phyloP scores from a whole-genome alignment of 768 basidiomycete species.

The Phaeotremella skinneri region DNA sequence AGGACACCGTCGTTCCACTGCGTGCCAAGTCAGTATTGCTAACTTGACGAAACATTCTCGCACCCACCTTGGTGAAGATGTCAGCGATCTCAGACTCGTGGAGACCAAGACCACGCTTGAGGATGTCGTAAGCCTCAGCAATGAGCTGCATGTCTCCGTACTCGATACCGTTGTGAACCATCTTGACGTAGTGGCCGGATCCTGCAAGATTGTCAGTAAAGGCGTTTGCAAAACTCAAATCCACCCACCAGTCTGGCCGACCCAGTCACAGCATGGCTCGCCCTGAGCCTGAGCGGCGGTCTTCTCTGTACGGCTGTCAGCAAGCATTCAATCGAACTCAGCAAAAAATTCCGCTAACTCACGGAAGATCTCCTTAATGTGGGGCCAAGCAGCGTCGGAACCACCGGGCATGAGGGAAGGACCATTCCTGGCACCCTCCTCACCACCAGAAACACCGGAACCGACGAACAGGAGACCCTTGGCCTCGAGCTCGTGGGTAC shows the following conservation, averaged over 20 bases:
- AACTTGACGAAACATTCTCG: constrained; percentile 6
- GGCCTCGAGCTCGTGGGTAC: constrained; percentile 82
- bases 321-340: neutral
- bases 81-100: constrained; percentile 84
- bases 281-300: constrained; percentile 91
- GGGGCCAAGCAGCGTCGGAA: constrained; percentile 86
- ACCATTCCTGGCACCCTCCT: constrained; percentile 95
- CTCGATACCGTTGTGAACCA: constrained; percentile 99
- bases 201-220: constrained; percentile 13
- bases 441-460: constrained; percentile 97
- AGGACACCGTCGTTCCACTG: constrained; percentile 92
- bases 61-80: constrained; percentile 68
- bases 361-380: constrained; percentile 95
- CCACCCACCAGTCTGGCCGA: constrained; percentile 80
- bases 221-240: neutral
- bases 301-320: constrained; percentile 58
- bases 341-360: constrained; percentile 7
- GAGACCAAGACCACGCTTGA: constrained; percentile 84
- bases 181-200: constrained; percentile 95
- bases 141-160: constrained; percentile 99
- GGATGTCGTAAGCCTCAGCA: constrained; percentile 97
- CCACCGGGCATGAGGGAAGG: constrained; percentile 99
- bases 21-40: neutral
- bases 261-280: constrained; percentile 99
- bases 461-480: constrained; percentile 97